phyloP scores from a whole-genome alignment of 2,329 filamentous ascomycete genomes.

The Madurella mycetomatis region DNA sequence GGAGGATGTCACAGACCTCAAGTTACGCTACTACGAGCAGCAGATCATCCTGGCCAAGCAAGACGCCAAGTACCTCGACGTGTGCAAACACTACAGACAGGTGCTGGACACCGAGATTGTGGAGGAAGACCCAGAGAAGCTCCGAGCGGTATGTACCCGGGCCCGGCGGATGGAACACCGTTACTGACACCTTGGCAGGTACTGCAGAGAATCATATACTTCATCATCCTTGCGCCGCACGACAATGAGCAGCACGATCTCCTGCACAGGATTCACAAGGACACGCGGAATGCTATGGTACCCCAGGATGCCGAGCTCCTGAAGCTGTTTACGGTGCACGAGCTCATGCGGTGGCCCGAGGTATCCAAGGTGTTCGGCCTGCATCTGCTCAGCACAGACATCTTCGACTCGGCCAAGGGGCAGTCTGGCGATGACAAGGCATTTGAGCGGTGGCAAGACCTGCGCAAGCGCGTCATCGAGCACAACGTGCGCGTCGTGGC shows the following conservation, averaged over 20 bases:
- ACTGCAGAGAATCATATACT: conserved; percentile 94
- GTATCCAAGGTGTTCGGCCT: conserved; percentile 84
- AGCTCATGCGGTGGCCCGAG: conserved; percentile 97
- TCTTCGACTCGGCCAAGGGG: conserved; percentile 68
- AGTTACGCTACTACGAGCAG: conserved; percentile 94
- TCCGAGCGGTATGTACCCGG: conserved; percentile 65
- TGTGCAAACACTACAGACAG: conserved; percentile 96
- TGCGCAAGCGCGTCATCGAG: conserved; percentile 97
- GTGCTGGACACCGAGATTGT: conserved; percentile 95
- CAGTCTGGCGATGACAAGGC: conserved; percentile 74
- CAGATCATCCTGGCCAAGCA: conserved; percentile 95
- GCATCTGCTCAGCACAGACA: conserved; percentile 81
- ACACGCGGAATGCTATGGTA: conserved; percentile 74
- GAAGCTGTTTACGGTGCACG: conserved; percentile 89
- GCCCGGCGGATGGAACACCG: not conserved
- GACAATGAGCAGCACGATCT: conserved; percentile 99
- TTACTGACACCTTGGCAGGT: conserved; percentile 49
- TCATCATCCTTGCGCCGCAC: conserved; percentile 90
- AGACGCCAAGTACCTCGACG: conserved; percentile 94
- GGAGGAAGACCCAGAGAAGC: conserved; percentile 79
- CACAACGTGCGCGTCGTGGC: conserved; percentile 97
- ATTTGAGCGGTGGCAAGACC: conserved; percentile 81
- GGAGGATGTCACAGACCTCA: conserved; percentile 89
- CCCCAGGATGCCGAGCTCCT: conserved; percentile 78
- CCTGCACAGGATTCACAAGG: conserved; percentile 84